A percentile compares a stretch with the other conserved stretches of the same genome.
Evolutionary conservation across 2,329 filamentous ascomycete species (phyloP).

Genomic region (Cercospora sojina): DNA sequence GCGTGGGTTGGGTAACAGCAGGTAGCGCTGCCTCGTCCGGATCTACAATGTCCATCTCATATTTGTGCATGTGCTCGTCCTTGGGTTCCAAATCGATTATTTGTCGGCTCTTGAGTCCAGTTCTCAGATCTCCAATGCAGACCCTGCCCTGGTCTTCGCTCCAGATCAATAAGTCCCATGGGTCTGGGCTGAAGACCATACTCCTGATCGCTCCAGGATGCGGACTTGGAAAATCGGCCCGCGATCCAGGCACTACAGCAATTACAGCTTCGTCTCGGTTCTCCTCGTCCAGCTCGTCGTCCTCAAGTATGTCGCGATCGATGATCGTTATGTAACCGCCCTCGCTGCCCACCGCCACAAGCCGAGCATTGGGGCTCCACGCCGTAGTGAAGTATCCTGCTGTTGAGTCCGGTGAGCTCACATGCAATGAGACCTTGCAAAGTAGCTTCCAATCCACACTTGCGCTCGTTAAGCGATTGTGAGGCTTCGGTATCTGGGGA

Average conservation of each 20-base stretch:
- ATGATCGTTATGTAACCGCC: slow-evolving; percentile 78
- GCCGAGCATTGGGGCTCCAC: slow-evolving; percentile 69
- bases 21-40: slow-evolving; percentile 39
- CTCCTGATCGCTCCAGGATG: slow-evolving; percentile 75
- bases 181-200: slow-evolving; percentile 87
- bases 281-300: slow-evolving; percentile 41
- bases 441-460: slow-evolving; percentile 44
- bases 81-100: slow-evolving; percentile 63
- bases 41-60: slow-evolving; percentile 39
- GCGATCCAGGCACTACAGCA: slow-evolving; percentile 73
- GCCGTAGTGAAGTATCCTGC: slow-evolving; percentile 72
- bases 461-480: slow-evolving; percentile 38
- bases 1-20: slow-evolving; percentile 23
- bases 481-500: slow-evolving; percentile 41
- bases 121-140: slow-evolving; percentile 70
- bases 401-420: slow-evolving; percentile 39
- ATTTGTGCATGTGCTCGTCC: slow-evolving; percentile 55
- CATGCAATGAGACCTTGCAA: slow-evolving; percentile 44
- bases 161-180: slow-evolving; percentile 90
- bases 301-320: slow-evolving; percentile 52
- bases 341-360: slow-evolving; percentile 75
- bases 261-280: slow-evolving; percentile 60
- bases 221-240: slow-evolving; percentile 57
- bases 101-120: slow-evolving; percentile 66
- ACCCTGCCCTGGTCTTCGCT: slow-evolving; percentile 80